Evolutionary conservation across 169 alveolate species (phyloP), one percentile per base, ranked within the genome.

Genomic region (Pseudocohnilembus persalinus): DNA sequence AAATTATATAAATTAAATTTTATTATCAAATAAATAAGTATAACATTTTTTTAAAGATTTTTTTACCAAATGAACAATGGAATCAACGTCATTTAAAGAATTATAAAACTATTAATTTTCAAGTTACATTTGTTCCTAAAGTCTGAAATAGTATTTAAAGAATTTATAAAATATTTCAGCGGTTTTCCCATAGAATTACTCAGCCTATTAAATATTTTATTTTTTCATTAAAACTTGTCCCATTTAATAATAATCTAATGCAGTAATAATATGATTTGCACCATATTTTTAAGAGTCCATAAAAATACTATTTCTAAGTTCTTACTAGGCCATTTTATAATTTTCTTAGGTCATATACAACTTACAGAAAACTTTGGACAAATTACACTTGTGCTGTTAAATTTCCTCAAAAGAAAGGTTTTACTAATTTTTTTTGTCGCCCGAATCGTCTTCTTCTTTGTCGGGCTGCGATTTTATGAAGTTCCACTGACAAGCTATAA

Each of bases 401-500:
- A 0, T n/a, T 33, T 82, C 68, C 73, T 90, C 88, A n/a, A 88
- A 88, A 26, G 90, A 49, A 64, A 90, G 81, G 1, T n/a, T 31
- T 64, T 73, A 91, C 33, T 74, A 49, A 72, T 76, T 85, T 65
- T 88, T 90, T 25, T 77, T 88, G 32, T 75, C 74, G 49, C 88
- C 84, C 29, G 68, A 81, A 28, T 84, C 83, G 24, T 85, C 91
- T 28, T 87, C 94, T 83, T 89, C 92, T 73, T 89, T 91, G 31
- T 91, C 89, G 35, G 89, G 83, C 27, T 92, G 87, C 33, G 79
- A 83, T 73, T 90, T 88, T 25, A 88, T 79, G 1, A 90, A 74
- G 77, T 90, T 92, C 94, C 96, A 92, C 77, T 90, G 90, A 28
- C 94, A 94, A 31, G 94, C 96, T 35, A 90, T 83, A 15, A 92